Conservation (phyloP, 192 early-diverging fungal genomes). For the Phlyctochytrium arcticum region DNA sequence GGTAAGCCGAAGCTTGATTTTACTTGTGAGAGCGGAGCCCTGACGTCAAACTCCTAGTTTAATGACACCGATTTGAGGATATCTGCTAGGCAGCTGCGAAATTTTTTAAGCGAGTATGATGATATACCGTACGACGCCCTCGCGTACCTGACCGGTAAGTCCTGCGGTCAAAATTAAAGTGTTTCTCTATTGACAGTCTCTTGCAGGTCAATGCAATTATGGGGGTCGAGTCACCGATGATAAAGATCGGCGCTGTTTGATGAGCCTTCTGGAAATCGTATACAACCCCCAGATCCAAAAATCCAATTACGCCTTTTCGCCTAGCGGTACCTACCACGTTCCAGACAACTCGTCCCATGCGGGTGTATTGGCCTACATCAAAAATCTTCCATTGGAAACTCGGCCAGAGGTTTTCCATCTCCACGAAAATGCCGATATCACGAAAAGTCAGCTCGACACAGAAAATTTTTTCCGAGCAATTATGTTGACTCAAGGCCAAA, state of each 20-base stretch:
- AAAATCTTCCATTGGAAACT: conserved; percentile 50
- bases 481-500: conserved; percentile 43
- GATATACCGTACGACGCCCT: conserved; percentile 54
- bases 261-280: conserved; percentile 42
- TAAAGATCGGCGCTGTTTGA: conserved; percentile 51
- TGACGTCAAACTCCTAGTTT: conserved; percentile 24
- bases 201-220: conserved; percentile 55
- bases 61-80: conserved; percentile 59
- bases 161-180: too few relatives aligned
- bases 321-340: conserved; percentile 45
- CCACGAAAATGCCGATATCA: conserved; percentile 63
- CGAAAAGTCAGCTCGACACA: conserved; percentile 57
- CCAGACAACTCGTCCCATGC: conserved; percentile 38
- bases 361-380: conserved; percentile 46
- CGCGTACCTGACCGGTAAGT: conserved; percentile 50
- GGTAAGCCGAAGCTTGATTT: too few relatives aligned
- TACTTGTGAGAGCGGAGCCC: too few relatives aligned
- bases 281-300: conserved; percentile 46
- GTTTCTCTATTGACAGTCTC: conserved; percentile 1
- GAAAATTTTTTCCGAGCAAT: conserved; percentile 54
- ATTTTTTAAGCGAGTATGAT: conserved; percentile 58
- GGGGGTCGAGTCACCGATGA: conserved; percentile 60
- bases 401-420: conserved; percentile 58
- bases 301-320: conserved; percentile 42
- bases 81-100: conserved; percentile 56